phyloP scores from a whole-genome alignment of 1,139 yeast genomes.

The Yamadazyma blattariae region DNA sequence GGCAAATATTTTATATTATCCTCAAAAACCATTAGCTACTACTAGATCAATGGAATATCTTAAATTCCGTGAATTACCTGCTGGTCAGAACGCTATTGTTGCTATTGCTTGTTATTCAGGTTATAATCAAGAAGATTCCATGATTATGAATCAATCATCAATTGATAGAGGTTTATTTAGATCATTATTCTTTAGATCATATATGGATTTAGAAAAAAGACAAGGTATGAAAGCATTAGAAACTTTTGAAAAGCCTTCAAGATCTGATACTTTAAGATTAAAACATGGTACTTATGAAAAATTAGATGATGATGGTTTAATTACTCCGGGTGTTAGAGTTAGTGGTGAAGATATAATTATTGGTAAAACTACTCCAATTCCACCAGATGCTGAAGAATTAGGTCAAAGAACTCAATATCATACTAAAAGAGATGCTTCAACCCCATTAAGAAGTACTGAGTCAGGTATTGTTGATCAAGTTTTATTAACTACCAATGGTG shows the following conservation, averaged over 20 bases:
- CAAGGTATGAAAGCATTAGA: slow-evolving; percentile 98
- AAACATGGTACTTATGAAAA: slow-evolving; percentile 98
- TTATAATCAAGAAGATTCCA: slow-evolving; percentile 99
- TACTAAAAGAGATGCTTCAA: slow-evolving; percentile 97
- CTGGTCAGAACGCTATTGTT: slow-evolving; percentile 98
- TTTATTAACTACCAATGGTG: slow-evolving; percentile 93
- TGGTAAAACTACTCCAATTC: slow-evolving; percentile 98
- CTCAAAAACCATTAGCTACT: slow-evolving; percentile 98
- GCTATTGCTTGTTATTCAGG: slow-evolving; percentile 98
- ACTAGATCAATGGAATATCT: slow-evolving; percentile 98
- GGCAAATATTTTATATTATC: slow-evolving; percentile 96
- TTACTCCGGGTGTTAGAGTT: slow-evolving; percentile 97
- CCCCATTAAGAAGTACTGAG: slow-evolving; percentile 95
- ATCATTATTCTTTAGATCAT: slow-evolving; percentile 92
- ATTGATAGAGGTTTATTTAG: slow-evolving; percentile 96
- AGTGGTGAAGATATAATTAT: slow-evolving; percentile 98
- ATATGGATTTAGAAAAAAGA: slow-evolving; percentile 98
- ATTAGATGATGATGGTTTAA: slow-evolving; percentile 95
- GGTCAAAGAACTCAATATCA: slow-evolving; percentile 98
- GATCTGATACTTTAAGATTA: slow-evolving; percentile 90
- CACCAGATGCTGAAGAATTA: slow-evolving; percentile 95
- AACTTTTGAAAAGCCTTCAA: slow-evolving; percentile 92
- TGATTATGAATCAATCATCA: slow-evolving; percentile 98
- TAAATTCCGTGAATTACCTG: slow-evolving; percentile 96
- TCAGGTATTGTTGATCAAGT: slow-evolving; percentile 99